Base-by-base conservation (phyloP, 1,284 basidiomycete species). In the Flammula alnicola region DNA sequence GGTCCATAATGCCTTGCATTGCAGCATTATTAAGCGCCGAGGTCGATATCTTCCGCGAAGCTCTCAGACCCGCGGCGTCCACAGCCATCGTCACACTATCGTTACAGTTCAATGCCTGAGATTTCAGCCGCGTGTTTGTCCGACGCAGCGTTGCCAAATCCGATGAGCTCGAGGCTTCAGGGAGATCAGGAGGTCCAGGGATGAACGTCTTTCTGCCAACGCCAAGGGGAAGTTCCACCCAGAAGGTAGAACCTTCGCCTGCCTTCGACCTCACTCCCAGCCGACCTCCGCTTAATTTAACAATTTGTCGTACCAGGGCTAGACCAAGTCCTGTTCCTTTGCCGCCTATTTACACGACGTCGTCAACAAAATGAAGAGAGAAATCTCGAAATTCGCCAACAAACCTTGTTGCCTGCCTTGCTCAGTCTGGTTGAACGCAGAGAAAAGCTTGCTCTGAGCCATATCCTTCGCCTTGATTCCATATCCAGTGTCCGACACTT, bases 301-400 rank as follows among this genome's bases (percentile, higher is more conserved):
- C 89, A 49, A 96, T 95, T 63, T 93, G 91, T 31, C 91, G 78
- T n/a, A 95, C 91, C 16, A 95, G 79, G 1, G 92, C 92, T 16
- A 95, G 68, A 10, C 93, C 93, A n/a, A 95, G 73, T 2, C 92
- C 92, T 0, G 90, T 93, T 2, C 93, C 93, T 71, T 94, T 94
- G 7, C 90, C 91, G 52, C 90, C 80, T 73, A 50, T 38, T 45
- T 44, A 41, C 14, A 40, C n/a, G 29, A 37, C 25, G 36, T 36
- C 17, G 23, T 52, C 4, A 48, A 19, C 5, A 25, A 32, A 37
- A 17, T 38, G 25, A 26, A 43, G 1, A 22, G 26, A 44, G 27
- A 14, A 31, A 20, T 22, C 20, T 20, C 3, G 6, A 29, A 11
- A 46, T 54, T 52, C 54, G 19, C 8, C 38, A 17, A 45, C 51